Evolutionary conservation across 2,329 filamentous ascomycete species (phyloP).

Genomic region (Fusarium redolens): DNA sequence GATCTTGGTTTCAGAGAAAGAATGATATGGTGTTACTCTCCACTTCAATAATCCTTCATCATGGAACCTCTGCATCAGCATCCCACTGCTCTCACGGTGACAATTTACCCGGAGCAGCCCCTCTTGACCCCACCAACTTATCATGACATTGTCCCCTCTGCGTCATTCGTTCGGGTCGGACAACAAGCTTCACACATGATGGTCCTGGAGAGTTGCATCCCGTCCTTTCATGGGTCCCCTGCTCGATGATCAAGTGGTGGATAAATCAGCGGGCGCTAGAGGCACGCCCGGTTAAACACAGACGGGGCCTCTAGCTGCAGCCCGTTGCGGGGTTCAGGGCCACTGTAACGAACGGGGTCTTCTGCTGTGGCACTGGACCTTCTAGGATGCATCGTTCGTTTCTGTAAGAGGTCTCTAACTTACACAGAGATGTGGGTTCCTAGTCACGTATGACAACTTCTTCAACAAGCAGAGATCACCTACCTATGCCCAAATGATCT

Average conservation of each 20-base stretch:
- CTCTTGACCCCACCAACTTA: slow-evolving; percentile 39
- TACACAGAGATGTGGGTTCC: slow-evolving; percentile 7
- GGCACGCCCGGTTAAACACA: slow-evolving; percentile 38
- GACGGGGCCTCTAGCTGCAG: neutral
- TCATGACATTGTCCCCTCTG: slow-evolving; percentile 30
- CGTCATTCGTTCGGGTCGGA: slow-evolving; percentile 34
- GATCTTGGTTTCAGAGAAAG: slow-evolving; percentile 12
- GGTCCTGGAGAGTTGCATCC: slow-evolving; percentile 23
- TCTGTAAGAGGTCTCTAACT: neutral
- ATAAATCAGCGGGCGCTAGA: slow-evolving; percentile 20
- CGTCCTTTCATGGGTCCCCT: slow-evolving; percentile 2
- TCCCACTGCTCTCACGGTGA: slow-evolving; percentile 4
- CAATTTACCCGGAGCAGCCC: slow-evolving; percentile 41
- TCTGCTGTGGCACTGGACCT: neutral
- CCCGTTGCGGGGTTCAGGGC: slow-evolving; percentile 22
- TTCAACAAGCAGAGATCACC: neutral
- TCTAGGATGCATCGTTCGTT: neutral
- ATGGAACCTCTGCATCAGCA: slow-evolving; percentile 23
- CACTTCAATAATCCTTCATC: slow-evolving; percentile 18
- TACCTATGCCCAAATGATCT: neutral
- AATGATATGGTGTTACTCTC: slow-evolving; percentile 24
- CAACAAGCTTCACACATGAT: slow-evolving; percentile 3
- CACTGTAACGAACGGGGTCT: slow-evolving; percentile 9
- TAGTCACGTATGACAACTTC: neutral
- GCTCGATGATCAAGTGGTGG: slow-evolving; percentile 31